Percentiles rank a stretch among this genome's conserved stretches.
Evolutionary conservation across 192 early-diverging fungal species (phyloP).

Genomic region (Coemansia sp.): DNA sequence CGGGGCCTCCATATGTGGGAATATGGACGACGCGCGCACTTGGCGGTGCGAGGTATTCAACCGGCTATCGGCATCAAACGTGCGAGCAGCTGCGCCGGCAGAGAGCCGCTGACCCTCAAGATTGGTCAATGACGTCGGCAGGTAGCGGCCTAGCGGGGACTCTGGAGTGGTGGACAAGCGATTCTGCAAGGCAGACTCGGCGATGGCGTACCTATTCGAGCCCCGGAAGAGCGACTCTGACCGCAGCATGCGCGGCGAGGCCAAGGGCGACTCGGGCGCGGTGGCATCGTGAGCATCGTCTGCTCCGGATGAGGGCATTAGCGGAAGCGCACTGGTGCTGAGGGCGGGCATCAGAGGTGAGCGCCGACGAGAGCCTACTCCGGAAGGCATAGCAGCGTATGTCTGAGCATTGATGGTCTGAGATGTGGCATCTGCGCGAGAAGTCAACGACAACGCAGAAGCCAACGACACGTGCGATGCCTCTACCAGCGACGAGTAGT

Average conservation of each 20-base stretch:
- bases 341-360: conserved; percentile 12
- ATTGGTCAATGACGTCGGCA: conserved; percentile 32
- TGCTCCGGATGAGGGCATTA: background rate
- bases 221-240: conserved; percentile 18
- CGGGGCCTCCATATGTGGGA: background rate
- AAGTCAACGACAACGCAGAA: conserved; percentile 4
- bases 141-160: conserved; percentile 26
- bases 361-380: conserved; percentile 6
- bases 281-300: background rate
- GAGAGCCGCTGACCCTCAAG: conserved; percentile 16
- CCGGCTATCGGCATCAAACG: background rate
- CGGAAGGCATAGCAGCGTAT: background rate
- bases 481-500: conserved; percentile 4
- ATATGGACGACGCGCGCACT: background rate
- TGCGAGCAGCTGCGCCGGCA: background rate
- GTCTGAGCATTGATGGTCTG: background rate
- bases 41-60: background rate
- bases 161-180: conserved; percentile 19
- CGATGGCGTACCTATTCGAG: conserved; percentile 6
- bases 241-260: conserved; percentile 10
- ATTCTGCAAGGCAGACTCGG: conserved; percentile 11
- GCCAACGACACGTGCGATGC: conserved; percentile 5
- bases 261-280: background rate
- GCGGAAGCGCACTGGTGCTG: conserved; percentile 4
- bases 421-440: background rate